Evolutionary conservation across 192 early-diverging fungal genomes (phyloP).

Genomic region (Pilaira anomala): DNA sequence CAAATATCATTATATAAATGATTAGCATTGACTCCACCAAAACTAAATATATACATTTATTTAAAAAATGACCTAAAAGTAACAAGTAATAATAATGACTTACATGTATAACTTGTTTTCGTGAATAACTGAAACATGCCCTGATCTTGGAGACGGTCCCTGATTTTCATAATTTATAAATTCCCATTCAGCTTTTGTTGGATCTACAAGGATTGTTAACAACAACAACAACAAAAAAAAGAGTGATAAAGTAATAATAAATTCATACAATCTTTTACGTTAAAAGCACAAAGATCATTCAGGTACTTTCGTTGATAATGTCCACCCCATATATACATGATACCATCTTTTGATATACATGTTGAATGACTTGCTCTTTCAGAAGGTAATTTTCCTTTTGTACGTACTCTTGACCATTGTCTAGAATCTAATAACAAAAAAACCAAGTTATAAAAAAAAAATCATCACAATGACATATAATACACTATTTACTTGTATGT

Average conservation of each 20-base stretch:
- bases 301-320: conserved; percentile 37
- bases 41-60: conserved; percentile 31
- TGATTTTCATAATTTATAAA: conserved; percentile 16
- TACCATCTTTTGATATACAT: conserved; percentile 33
- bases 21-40: conserved; percentile 51
- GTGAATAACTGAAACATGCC: conserved; percentile 21
- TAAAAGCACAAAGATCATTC: conserved; percentile 48
- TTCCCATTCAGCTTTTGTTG: conserved; percentile 21
- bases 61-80: neutral
- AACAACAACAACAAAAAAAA: too few relatives aligned
- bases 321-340: conserved; percentile 50
- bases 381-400: conserved; percentile 34
- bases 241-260: too few relatives aligned
- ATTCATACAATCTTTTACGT: conserved; percentile 43
- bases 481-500: conserved; percentile 27
- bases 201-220: too few relatives aligned
- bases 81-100: neutral
- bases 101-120: conserved; percentile 32
- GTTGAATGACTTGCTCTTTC: conserved; percentile 46
- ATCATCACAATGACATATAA: neutral
- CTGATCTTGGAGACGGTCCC: conserved; percentile 25
- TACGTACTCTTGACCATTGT: conserved; percentile 40
- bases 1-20: conserved; percentile 56
- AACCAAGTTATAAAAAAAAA: neutral
- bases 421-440: conserved; percentile 32